Base-by-base conservation (phyloP, 2,329 filamentous ascomycete genomes). In the Colletotrichum shisoi region DNA sequence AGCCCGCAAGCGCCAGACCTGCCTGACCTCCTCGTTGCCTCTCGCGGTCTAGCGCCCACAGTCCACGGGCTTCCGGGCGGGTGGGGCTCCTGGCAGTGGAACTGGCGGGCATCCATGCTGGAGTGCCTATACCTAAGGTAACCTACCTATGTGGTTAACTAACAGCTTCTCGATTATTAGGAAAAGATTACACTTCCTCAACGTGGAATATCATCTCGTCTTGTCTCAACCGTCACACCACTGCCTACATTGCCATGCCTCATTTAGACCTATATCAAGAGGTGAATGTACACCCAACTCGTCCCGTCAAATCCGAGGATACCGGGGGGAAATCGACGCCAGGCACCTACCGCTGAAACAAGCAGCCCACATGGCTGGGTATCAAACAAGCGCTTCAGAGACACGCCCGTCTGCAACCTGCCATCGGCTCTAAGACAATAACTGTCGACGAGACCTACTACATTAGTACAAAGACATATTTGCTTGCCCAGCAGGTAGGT, bases 281-380 rank as follows among this genome's bases (percentile, higher is more conserved):
- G 12, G 3, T n/a, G 6, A 4, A 21, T 39, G 15, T 21, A 21
- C 21, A 21, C 21, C 21, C 21, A 21, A 52, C 13, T 9, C 4
- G 27, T 21, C 49, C 5, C n/a, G 31, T 19, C 9, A 53, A 53
- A 6, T 12, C n/a, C 49, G 31, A 53, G 5, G n/a, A 19, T 13
- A 27, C 17, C 31, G 2, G 31, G 31, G 31, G 31, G 6, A 15
- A 27, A 39, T 53, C 51, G 31, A 13, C 51, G n/a, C 21, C 34
- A n/a, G 19, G 9, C 49, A 53, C 49, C 49, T 34, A 17, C 49
- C 15, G 21, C 51, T 53, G 51, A 39, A 53, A 53, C 51, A 21
- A 34, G 19, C 51, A 39, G 13, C 34, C 51, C 34, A 53, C 51
- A 39, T 15, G 3, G 11, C 17, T 19, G 31, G 31, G 49, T 34